Evolutionary conservation across 1,284 basidiomycete genomes (phyloP).

Genomic region (Meira nashicola): DNA sequence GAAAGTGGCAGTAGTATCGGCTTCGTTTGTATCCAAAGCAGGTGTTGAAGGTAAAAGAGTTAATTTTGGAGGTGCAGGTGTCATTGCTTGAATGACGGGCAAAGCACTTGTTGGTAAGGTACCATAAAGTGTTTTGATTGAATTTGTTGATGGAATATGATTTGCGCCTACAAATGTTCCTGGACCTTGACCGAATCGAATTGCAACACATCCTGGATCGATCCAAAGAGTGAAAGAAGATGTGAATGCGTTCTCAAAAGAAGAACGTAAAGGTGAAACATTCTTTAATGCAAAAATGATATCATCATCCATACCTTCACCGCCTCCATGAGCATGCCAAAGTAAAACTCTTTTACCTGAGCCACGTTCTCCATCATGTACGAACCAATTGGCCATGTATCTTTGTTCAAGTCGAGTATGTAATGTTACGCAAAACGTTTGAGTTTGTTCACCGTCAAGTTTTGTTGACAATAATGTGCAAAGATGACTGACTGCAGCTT

Average conservation of each 20-base stretch:
- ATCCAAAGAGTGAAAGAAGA: conserved; percentile 36
- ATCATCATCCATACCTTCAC: conserved; percentile 30
- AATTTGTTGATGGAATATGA: neutral
- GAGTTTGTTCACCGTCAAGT: no score
- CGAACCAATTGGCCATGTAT: conserved; percentile 7
- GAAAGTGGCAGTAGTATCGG: neutral
- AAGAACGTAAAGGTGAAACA: conserved; percentile 8
- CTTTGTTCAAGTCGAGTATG: neutral
- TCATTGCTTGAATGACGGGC: conserved; percentile 1
- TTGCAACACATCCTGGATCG: conserved; percentile 42
- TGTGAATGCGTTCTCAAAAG: conserved; percentile 18
- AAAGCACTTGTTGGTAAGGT: neutral
- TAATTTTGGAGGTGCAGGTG: neutral
- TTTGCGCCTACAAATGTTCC: conserved; percentile 11
- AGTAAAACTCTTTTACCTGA: conserved; percentile 26
- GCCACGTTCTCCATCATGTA: conserved; percentile 23
- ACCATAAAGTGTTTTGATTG: conserved; percentile 30
- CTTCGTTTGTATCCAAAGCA: neutral
- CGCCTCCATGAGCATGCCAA: conserved; percentile 33
- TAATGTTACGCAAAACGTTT: conserved; percentile 1
- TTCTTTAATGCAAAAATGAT: conserved; percentile 16
- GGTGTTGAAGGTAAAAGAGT: conserved; percentile 7
- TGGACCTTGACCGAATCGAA: conserved; percentile 29
- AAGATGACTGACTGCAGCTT: conserved; percentile 28
- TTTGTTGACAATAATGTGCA: conserved; percentile 16